Percentiles rank a stretch among this genome's conserved stretches.
These are phyloP conservation scores for Cercophora samala DNA, from an alignment of 495 filamentous ascomycete genomes.

Conservation along the genomic window DNA sequence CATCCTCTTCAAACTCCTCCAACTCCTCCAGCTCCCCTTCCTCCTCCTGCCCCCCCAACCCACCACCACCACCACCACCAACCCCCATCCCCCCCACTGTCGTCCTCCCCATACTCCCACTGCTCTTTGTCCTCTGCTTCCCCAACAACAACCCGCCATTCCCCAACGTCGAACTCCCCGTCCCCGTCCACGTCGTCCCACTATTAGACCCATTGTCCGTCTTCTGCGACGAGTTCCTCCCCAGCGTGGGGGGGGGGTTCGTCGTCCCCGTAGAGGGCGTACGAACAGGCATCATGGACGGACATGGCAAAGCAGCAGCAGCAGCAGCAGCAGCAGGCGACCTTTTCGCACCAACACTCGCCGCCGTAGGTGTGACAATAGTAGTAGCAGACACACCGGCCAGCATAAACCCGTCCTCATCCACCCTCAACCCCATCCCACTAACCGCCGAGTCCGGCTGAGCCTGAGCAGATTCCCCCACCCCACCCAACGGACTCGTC, in stretches of 20 bases:
- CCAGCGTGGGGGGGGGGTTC: neutral
- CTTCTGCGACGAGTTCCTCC: neutral
- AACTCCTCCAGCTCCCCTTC: neutral
- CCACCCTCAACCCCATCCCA: neutral
- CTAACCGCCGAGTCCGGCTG: neutral
- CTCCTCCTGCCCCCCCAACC: neutral
- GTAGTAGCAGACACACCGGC: neutral
- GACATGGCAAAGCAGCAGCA: no score
- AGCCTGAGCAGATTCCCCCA: no score
- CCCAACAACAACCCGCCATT: neutral
- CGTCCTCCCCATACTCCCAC: no score
- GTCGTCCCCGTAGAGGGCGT: neutral
- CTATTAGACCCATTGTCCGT: neutral
- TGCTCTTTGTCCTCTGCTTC: neutral
- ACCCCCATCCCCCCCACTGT: no score
- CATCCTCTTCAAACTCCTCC: no score
- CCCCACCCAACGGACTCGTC: no score
- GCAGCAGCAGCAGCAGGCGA: no score
- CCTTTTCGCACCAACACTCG: no score
- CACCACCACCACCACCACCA: neutral
- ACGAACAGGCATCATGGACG: neutral
- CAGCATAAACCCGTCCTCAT: neutral
- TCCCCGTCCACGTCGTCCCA: neutral
- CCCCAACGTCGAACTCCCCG: neutral
- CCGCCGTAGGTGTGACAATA: no score